These are phyloP conservation scores for Areca catechu DNA, from an alignment of 176 grass and related monocot species.

Conservation along the genomic window DNA sequence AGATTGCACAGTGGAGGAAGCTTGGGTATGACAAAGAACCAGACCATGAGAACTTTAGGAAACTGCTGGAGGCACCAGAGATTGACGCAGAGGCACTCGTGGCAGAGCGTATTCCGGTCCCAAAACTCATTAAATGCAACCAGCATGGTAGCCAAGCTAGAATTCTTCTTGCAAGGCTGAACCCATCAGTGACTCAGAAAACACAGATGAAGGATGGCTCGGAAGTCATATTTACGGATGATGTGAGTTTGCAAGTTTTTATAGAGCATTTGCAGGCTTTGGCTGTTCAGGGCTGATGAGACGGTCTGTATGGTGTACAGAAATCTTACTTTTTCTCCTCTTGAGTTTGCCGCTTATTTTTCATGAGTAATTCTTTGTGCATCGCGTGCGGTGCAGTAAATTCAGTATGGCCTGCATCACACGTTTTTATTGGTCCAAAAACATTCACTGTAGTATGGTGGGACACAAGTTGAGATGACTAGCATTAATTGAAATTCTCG, in stretches of 20 bases:
- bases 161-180: constrained; percentile 79
- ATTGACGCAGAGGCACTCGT: constrained; percentile 61
- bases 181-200: constrained; percentile 98
- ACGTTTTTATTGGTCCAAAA: too few species aligned
- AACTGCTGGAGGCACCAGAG: constrained; percentile 91
- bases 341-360: too few species aligned
- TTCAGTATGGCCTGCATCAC: too few species aligned
- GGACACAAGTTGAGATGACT: too few species aligned
- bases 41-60: constrained; percentile 74
- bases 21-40: constrained; percentile 78
- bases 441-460: too few species aligned
- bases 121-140: constrained; percentile 90
- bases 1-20: constrained; percentile 97
- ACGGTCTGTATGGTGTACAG: too few species aligned
- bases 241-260: constrained; percentile 96
- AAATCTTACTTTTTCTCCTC: too few species aligned
- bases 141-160: constrained; percentile 94
- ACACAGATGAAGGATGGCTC: constrained; percentile 74
- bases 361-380: too few species aligned
- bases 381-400: too few species aligned
- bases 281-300: constrained; percentile 61
- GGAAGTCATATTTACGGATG: constrained; percentile 85
- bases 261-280: constrained; percentile 97
- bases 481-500: too few species aligned
- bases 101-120: constrained; percentile 57